Percentiles rank a stretch among this genome's conserved stretches.
Conservation (phyloP, 2,329 filamentous ascomycete genomes). For the Graphilbum sp. region DNA sequence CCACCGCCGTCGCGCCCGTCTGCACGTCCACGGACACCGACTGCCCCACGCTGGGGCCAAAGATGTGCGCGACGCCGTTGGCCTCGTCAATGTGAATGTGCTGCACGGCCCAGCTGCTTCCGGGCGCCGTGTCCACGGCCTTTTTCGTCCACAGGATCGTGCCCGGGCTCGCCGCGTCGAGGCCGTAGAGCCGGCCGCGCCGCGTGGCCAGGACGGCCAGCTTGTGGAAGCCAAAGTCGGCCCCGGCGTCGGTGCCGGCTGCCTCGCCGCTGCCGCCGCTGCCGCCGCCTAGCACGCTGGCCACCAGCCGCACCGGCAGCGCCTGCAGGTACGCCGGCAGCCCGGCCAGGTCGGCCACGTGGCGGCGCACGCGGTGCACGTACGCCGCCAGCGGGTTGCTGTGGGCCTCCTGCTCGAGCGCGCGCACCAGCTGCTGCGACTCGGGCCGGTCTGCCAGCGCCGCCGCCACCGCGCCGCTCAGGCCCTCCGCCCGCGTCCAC, state of each 20-base stretch:
- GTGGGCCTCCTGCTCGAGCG: conserved; percentile 73
- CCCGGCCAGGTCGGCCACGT: conserved; percentile 59
- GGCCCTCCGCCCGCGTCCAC: conserved; percentile 70
- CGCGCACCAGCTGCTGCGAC: conserved; percentile 56
- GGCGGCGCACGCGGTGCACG: conserved; percentile 68
- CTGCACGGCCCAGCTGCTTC: conserved; percentile 45
- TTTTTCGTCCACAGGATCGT: conserved; percentile 60
- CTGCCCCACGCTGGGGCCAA: conserved; percentile 40
- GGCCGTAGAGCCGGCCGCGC: conserved; percentile 61
- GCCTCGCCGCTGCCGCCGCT: conserved; percentile 13
- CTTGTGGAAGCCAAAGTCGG: conserved; percentile 82
- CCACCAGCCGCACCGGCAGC: conserved; percentile 52
- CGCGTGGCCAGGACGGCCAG: conserved; percentile 65
- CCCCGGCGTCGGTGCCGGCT: conserved; percentile 18
- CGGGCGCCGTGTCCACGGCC: conserved; percentile 38
- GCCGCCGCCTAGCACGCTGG: conserved; percentile 44
- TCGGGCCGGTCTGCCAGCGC: conserved; percentile 65
- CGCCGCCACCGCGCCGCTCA: conserved; percentile 66
- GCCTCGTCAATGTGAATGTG: conserved; percentile 47
- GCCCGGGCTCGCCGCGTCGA: conserved; percentile 63
- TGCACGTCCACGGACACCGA: conserved; percentile 37
- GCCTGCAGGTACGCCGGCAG: conserved; percentile 57
- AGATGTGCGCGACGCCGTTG: conserved; percentile 38
- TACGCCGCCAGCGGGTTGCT: conserved; percentile 71
- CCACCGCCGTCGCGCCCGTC: conserved; percentile 33